Evolutionary conservation across 164 flowering plant genomes (phyloP), one percentile per base, ranked within the genome.

Genomic region (Nymphaea thermarum): DNA sequence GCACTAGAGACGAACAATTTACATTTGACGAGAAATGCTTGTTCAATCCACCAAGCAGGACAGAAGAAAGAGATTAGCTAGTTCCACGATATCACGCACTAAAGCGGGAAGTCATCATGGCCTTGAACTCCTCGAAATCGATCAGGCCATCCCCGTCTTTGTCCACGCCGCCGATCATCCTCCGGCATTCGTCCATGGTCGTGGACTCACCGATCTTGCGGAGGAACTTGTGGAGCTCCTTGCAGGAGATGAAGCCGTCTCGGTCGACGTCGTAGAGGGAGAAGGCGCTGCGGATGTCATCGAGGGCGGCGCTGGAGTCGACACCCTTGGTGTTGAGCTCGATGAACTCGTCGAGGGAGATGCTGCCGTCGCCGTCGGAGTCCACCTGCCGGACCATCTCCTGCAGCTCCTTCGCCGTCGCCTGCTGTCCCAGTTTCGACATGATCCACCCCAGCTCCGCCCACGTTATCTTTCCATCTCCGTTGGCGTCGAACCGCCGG

Each of bases 381-480:
- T 91, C 97, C 43, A 81, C 83, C 70, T 83, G 89, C 1, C 36
- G 60, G 42, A 91, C 74, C 87, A 89, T 84, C 62, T 67, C 71
- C 44, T 51, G 64, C 7, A 87, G 73, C 64, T 89, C 95, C 11
- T 85, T 87, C 3, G 86, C 87, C 3, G 83, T 44, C 3, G 80
- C 70, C 12, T 72, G 68, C 6, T 86, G 78, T 3, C 93, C 91
- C 3, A 91, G 76, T 74, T 83, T 80, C 5, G 71, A 71, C 86
- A 91, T 77, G 60, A 91, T 83, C 42, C 82, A 67, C 0, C 90
- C 86, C 5, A 91, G 80, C 74, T 91, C 97, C 3, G 84, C 44
- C 3, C 87, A 71, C 2, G 86, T 87, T 72, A 91, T 91, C 77
- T 83, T 86, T 42, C 95, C 97, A 74, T 91, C 97, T n/a, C 87